Evolutionary conservation across 116 monocot genomes (phyloP).

Genomic region (Phalaenopsis hybrid): DNA sequence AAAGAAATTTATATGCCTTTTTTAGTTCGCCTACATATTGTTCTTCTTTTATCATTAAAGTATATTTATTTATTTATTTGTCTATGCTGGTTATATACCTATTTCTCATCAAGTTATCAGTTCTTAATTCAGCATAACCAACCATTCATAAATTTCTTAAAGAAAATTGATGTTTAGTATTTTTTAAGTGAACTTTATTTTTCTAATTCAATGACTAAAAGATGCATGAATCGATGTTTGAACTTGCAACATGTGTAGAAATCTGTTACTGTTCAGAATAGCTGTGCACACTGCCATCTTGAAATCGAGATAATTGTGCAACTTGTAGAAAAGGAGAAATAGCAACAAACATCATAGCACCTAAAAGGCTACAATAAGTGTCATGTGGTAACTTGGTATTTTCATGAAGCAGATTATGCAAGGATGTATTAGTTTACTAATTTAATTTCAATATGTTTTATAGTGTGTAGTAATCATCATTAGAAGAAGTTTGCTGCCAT

Average conservation of each 20-base stretch:
- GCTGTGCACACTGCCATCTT: background rate
- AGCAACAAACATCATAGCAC: background rate
- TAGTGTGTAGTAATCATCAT: background rate
- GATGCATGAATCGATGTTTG: background rate
- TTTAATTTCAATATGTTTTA: background rate
- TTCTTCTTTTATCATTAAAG: background rate
- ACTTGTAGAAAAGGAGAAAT: background rate
- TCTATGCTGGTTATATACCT: background rate
- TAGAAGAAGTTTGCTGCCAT: background rate
- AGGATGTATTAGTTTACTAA: background rate
- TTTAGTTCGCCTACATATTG: background rate
- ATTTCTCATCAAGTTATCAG: background rate
- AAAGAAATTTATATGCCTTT: background rate
- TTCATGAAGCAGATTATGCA: background rate
- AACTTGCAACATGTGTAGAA: background rate
- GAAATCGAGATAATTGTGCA: background rate
- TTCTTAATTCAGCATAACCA: background rate
- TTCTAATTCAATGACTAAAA: background rate
- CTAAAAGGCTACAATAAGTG: background rate
- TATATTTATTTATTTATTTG: background rate
- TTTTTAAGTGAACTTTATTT: background rate
- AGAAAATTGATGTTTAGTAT: background rate
- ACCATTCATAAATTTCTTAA: background rate
- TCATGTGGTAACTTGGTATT: background rate
- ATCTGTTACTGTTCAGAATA: background rate